phyloP scores from a whole-genome alignment of 257 asterid genomes.

The Nicotiana benthamiana region DNA sequence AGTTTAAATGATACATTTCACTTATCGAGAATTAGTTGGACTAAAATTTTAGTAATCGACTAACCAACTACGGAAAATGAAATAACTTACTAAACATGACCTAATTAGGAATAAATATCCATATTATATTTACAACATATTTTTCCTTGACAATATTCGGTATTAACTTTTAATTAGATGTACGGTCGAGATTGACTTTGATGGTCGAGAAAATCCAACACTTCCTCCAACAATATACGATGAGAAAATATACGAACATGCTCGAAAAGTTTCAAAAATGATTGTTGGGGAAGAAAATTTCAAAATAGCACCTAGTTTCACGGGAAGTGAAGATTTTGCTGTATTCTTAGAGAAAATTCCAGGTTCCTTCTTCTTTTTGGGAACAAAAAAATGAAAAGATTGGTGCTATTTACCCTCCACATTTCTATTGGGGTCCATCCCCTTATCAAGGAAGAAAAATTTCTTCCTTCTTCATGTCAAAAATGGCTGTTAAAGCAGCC shows the following conservation, averaged over 20 bases:
- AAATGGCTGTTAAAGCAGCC: no score
- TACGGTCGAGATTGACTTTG: constrained; percentile 30
- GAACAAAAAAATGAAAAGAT: constrained; percentile 27
- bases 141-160: background rate
- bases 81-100: no score
- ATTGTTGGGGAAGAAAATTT: constrained; percentile 34
- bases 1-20: no score
- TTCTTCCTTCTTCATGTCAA: no score
- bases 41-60: no score
- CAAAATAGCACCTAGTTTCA: constrained; percentile 22
- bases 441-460: no score
- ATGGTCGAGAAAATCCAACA: constrained; percentile 31
- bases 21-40: no score
- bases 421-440: no score
- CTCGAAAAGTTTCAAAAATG: constrained; percentile 17
- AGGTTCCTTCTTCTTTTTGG: constrained; percentile 31
- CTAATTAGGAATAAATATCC: no score
- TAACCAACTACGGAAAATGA: no score
- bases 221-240: constrained; percentile 46
- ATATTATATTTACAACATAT: no score
- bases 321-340: constrained; percentile 64
- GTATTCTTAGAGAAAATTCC: constrained; percentile 30
- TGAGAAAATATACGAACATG: constrained; percentile 24
- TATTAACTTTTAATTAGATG: constrained; percentile 4
- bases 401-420: constrained; percentile 40